A percentile compares a stretch with the other conserved stretches of the same genome.
Evolutionary conservation across 495 filamentous ascomycete species (phyloP).

Genomic region (Apiosordaria backusii): DNA sequence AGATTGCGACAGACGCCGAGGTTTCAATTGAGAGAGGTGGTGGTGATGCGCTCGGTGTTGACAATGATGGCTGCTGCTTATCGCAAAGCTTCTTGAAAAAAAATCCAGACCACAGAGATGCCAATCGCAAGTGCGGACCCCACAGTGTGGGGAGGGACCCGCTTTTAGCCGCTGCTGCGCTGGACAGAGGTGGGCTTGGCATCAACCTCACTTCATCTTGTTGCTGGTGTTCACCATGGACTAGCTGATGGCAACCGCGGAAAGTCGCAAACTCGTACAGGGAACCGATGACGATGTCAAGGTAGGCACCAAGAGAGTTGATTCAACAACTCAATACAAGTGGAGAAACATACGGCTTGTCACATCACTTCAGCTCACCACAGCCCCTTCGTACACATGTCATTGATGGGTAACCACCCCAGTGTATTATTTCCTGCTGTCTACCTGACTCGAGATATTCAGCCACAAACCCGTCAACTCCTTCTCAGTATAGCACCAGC

Average conservation of each 20-base stretch:
- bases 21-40: not conserved
- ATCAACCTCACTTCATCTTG: not conserved
- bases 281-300: not conserved
- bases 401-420: not conserved
- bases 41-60: slow-evolving; percentile 5
- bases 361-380: not conserved
- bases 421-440: not conserved
- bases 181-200: not conserved
- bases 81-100: slow-evolving; percentile 20
- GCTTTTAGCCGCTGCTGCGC: slow-evolving; percentile 27
- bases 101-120: slow-evolving; percentile 15
- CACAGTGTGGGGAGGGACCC: slow-evolving; percentile 21
- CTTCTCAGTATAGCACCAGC: not conserved
- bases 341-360: not conserved
- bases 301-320: not conserved
- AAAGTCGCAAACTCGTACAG: no score
- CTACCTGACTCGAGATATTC: not conserved
- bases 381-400: not conserved
- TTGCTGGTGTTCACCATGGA: not conserved
- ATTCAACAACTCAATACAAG: no score
- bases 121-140: slow-evolving; percentile 7
- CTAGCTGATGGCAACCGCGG: no score
- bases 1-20: not conserved
- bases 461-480: not conserved
- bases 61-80: slow-evolving; percentile 15